Base-by-base conservation (phyloP, 2,329 filamentous ascomycete species). In the Aspergillus chevalieri region DNA sequence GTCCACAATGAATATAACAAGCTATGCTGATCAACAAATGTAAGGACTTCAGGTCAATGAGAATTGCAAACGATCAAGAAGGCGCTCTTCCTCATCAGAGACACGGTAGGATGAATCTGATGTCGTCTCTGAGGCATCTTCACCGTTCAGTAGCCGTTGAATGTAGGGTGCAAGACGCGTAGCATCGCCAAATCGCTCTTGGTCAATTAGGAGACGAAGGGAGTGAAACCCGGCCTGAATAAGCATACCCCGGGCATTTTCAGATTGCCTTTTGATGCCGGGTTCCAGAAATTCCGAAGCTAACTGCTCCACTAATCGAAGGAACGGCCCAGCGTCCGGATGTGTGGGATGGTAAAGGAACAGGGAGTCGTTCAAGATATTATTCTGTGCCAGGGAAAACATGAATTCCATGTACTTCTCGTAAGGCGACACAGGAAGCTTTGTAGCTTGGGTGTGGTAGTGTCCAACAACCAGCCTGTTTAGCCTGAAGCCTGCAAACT, bases 341-440 rank as follows among this genome's bases (percentile, higher is more conserved):
- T 62, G 46, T 5, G 59, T 62, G 2, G 72, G 72, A 50, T 74
- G 69, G 39, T 68, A 69, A 43, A 74, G 54, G 6, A 57, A 57
- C 24, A 70, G 56, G 8, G 64, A 59, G 15, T 63, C 59, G 4
- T 52, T 52, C 46, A 67, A 52, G n/a, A 65, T 53, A 5, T 58
- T 57, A 14, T 52, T 53, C 10, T 55, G 52, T 14, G 58, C 55
- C 19, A 65, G 44, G 7, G 61, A 44, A 19, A 59, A 57, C 7
- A 66, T 52, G 3, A 57, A 47, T 6, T 58, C 49, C 10, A 56
- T 55, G 33, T 65, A 71, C 7, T 64, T 52, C 22, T 73, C 64
- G 48, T 69, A 74, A 7, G 64, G 43, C 12, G 61, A 33, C 2
- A 46, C 47, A 2, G 65, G 48, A 10, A 72, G 59, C 22, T 60